A percentile compares a stretch with the other conserved stretches of the same genome.
These are phyloP conservation scores for Dothideomycetes sp. DNA, from an alignment of 2,329 filamentous ascomycete genomes.

Conservation along the genomic window DNA sequence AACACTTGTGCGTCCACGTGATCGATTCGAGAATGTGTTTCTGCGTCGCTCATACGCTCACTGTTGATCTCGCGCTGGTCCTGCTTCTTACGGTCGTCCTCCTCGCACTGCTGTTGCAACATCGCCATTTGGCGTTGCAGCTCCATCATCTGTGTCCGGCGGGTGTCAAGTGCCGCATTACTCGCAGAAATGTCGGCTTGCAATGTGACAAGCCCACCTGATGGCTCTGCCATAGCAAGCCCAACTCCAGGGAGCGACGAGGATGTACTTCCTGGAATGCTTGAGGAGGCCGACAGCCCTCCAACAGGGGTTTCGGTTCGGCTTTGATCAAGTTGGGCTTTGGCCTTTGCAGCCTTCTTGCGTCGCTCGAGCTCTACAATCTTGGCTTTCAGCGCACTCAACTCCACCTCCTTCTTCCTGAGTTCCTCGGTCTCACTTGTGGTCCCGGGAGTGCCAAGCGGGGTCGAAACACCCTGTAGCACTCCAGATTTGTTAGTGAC, in stretches of 20 bases:
- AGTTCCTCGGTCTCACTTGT: slow-evolving; percentile 31
- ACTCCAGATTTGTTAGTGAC: slow-evolving; percentile 12
- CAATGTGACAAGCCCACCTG: slow-evolving; percentile 3
- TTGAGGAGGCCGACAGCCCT: no score
- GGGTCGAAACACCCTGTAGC: slow-evolving; percentile 11
- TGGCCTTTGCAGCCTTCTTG: slow-evolving; percentile 24
- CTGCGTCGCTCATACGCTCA: no score
- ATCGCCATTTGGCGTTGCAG: slow-evolving; percentile 25
- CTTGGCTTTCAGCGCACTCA: slow-evolving; percentile 34
- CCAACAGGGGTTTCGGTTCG: slow-evolving; percentile 5
- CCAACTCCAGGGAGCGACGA: neutral
- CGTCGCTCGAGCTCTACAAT: slow-evolving; percentile 39
- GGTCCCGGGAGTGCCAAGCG: slow-evolving; percentile 24
- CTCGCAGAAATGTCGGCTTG: slow-evolving; percentile 7
- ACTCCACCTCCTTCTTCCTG: slow-evolving; percentile 36
- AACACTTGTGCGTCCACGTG: no score
- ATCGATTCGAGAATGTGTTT: no score
- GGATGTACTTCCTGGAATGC: no score
- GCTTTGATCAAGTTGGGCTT: slow-evolving; percentile 11
- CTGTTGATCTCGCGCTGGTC: no score
- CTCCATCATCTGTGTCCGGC: slow-evolving; percentile 12
- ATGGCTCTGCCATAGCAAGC: neutral
- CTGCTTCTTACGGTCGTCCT: slow-evolving; percentile 25
- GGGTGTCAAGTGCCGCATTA: slow-evolving; percentile 12
- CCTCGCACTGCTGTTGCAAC: slow-evolving; percentile 31